Conservation (phyloP, 768 basidiomycete species). For the Amanita rubescens region DNA sequence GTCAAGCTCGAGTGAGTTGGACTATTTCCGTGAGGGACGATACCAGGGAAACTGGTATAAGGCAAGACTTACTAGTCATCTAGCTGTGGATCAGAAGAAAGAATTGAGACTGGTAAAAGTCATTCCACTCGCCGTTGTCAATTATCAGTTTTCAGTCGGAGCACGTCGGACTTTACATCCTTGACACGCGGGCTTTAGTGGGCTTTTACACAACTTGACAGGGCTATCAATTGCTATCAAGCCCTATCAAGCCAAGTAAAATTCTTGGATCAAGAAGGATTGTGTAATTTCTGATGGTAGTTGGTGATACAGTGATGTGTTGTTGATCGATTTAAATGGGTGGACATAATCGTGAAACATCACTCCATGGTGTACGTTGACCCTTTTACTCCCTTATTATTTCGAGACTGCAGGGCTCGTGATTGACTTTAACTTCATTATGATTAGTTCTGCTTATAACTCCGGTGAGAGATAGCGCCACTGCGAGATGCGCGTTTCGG, state of each 20-base stretch:
- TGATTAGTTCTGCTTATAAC: neutral
- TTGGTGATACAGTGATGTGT: neutral
- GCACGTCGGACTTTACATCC: slow-evolving; percentile 15
- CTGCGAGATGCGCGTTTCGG: slow-evolving; percentile 6
- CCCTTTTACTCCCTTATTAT: slow-evolving; percentile 3
- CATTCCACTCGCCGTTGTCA: neutral
- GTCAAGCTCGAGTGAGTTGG: slow-evolving; percentile 16
- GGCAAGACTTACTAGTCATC: slow-evolving; percentile 42
- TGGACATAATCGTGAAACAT: neutral
- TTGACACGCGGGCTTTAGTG: neutral
- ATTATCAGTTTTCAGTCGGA: slow-evolving; percentile 14
- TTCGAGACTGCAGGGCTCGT: neutral
- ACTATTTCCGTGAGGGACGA: slow-evolving; percentile 7
- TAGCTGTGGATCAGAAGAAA: neutral
- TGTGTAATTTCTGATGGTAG: neutral
- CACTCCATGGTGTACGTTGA: neutral
- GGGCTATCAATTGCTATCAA: too few species aligned
- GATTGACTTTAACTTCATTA: slow-evolving; percentile 5
- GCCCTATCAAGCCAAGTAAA: neutral
- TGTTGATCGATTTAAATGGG: neutral
- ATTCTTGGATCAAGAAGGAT: neutral
- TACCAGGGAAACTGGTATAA: neutral
- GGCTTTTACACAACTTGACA: neutral
- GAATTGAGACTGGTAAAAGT: neutral
- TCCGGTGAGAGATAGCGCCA: slow-evolving; percentile 3